Percentiles rank a stretch among this genome's conserved stretches.
phyloP scores from a whole-genome alignment of 148 eudicot species.

The Suaeda aralocaspica region DNA sequence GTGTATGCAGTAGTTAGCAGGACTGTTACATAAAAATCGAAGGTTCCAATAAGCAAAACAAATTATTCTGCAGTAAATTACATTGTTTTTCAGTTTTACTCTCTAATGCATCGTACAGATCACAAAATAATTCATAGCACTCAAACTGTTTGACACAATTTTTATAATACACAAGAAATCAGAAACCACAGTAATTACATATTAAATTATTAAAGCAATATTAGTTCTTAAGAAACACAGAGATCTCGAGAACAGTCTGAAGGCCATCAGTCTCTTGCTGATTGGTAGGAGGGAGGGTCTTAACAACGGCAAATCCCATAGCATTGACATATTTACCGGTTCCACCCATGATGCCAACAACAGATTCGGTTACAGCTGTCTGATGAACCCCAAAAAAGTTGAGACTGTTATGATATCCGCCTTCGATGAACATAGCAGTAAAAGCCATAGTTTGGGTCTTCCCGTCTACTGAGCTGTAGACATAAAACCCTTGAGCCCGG shows the following conservation, averaged over 20 bases:
- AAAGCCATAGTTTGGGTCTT: conserved; percentile 65
- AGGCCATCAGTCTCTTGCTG: conserved; percentile 65
- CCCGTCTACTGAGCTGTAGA: conserved; percentile 65
- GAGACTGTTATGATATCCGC: conserved; percentile 53
- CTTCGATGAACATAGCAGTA: conserved; percentile 60
- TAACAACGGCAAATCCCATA: conserved; percentile 50
- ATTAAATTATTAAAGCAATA: neutral
- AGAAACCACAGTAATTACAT: conserved; percentile 10
- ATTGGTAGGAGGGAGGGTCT: conserved; percentile 38
- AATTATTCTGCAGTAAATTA: neutral
- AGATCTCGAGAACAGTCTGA: conserved; percentile 66
- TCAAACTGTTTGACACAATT: conserved; percentile 10
- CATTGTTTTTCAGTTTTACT: conserved; percentile 16
- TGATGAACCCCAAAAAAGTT: conserved; percentile 67
- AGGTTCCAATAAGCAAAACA: neutral
- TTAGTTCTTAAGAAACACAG: conserved; percentile 54
- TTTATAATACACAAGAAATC: neutral
- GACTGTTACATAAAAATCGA: neutral
- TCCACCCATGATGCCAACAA: conserved; percentile 64
- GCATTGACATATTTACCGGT: conserved; percentile 69
- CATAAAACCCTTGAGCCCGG: conserved; percentile 66
- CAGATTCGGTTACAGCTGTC: conserved; percentile 47
- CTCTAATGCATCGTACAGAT: neutral
- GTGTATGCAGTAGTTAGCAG: no score
- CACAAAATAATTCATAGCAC: conserved; percentile 11